A percentile compares a stretch with the other conserved stretches of the same genome.
These are phyloP conservation scores for Neoscytalidium dimidiatum DNA, from an alignment of 2,329 filamentous ascomycete genomes.

Conservation along the genomic window DNA sequence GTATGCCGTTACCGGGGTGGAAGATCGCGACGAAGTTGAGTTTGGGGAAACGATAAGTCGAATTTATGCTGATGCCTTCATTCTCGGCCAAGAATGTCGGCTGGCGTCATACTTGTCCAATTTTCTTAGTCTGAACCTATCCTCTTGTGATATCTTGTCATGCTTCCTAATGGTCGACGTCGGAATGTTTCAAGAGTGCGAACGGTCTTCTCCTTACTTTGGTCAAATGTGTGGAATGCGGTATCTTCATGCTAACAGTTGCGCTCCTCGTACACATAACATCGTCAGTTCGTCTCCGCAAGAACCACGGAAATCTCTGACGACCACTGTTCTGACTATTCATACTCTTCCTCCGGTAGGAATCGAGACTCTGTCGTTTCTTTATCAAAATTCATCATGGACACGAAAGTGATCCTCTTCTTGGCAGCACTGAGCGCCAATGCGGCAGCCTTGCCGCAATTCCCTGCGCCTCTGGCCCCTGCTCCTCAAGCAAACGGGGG, in stretches of 20 bases:
- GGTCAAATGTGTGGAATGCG: neutral
- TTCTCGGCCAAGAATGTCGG: neutral
- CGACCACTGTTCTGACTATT: neutral
- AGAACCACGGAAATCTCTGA: neutral
- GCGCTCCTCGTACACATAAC: neutral
- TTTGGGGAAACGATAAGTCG: neutral
- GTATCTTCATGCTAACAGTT: neutral
- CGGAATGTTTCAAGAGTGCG: conserved; percentile 8
- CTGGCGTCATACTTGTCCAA: neutral
- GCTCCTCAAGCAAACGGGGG: neutral
- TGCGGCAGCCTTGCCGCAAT: neutral
- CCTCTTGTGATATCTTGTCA: neutral
- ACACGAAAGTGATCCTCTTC: conserved; percentile 6
- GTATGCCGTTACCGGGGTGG: neutral
- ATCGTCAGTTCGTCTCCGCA: neutral
- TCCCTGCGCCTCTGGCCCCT: neutral
- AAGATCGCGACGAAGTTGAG: neutral
- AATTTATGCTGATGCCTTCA: neutral
- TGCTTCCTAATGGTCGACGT: neutral
- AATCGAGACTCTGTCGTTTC: neutral
- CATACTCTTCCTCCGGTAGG: conserved; percentile 1
- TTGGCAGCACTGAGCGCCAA: conserved; percentile 8
- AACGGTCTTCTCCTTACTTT: conserved; percentile 9
- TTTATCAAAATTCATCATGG: neutral
- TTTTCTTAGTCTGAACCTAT: neutral